Evolutionary conservation across 768 basidiomycete genomes (phyloP), one percentile per base, ranked within the genome.

Genomic region (Rubroboletus satanas): DNA sequence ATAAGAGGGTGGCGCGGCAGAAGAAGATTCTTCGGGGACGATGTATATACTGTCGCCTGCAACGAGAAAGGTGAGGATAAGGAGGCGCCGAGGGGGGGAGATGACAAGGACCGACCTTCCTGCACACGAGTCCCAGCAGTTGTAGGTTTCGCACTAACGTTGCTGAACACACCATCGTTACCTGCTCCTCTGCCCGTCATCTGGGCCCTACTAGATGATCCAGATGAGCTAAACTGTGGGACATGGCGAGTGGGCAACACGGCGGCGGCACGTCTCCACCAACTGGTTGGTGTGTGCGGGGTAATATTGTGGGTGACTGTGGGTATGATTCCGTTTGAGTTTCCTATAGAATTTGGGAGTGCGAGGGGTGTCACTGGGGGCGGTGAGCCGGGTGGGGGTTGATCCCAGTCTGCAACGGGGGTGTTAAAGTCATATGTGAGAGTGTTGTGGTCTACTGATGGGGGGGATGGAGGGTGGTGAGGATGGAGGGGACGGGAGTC

Each of bases 81-180:
- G 28, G 10, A 26, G 17, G 12, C 14, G 17, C 3, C 41, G 45
- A 51, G 7, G 18, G n/a, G 35, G 31, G 33, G 33, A 35, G 14
- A 47, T 31, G 46, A 47, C 14, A 21, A 52, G 49, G 45, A 60
- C 44, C 3, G 12, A 63, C 88, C 88, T 59, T 87, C 79, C 63
- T 81, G 83, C 23, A 86, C 68, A 45, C 77, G 75, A 28, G 78
- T 65, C 21, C 88, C 87, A 17, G 73, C 66, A 41, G 83, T 76
- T 7, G 63, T 54, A 1, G 88, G 88, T 65, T 97, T 96, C 15
- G 96, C 96, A 38, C 84, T 85, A n/a, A 98, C 83, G 69, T 98
- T 98, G 32, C 85, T 88, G 71, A 98, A 98, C 21, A 98, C 95
- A 17, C 95, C 96, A 56, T 95, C 93, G 61, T 94, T 93, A 46